These are phyloP conservation scores for Magnusiomyces paraingens DNA, from an alignment of 1,139 yeast species.

Conservation along the genomic window DNA sequence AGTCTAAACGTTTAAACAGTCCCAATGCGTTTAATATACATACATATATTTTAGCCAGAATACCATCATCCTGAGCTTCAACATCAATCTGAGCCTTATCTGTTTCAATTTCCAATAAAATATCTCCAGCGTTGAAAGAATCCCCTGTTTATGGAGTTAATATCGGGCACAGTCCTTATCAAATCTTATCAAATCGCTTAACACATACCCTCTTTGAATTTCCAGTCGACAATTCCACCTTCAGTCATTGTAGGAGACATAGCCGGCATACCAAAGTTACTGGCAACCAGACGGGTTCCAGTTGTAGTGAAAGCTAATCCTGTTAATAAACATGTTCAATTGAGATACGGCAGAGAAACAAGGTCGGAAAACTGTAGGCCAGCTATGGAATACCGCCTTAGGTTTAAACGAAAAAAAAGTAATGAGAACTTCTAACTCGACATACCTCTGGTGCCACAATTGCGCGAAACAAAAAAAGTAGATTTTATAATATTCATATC, in stretches of 20 bases:
- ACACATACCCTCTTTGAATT: conserved; percentile 59
- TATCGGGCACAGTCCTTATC: not conserved
- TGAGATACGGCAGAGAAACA: no score
- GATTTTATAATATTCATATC: no score
- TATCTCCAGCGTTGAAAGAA: conserved; percentile 74
- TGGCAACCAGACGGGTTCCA: conserved; percentile 35
- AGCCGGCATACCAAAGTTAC: conserved; percentile 86
- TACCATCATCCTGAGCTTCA: conserved; percentile 90
- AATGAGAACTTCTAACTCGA: no score
- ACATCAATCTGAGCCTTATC: conserved; percentile 92
- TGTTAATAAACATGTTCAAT: no score
- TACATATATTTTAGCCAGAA: conserved; percentile 66
- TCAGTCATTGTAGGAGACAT: conserved; percentile 99
- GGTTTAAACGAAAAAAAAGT: no score
- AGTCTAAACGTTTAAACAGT: not conserved
- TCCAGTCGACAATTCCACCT: conserved; percentile 97
- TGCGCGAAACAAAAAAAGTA: no score
- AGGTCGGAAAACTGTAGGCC: no score
- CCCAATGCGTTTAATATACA: conserved; percentile 4
- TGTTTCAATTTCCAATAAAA: conserved; percentile 80
- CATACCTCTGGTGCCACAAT: no score
- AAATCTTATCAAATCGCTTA: not conserved
- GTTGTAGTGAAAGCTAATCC: conserved; percentile 7
- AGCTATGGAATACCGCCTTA: no score
- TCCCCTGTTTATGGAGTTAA: conserved; percentile 35